These are phyloP conservation scores for Fusarium stilboides DNA, from an alignment of 2,329 filamentous ascomycete species.

Conservation along the genomic window DNA sequence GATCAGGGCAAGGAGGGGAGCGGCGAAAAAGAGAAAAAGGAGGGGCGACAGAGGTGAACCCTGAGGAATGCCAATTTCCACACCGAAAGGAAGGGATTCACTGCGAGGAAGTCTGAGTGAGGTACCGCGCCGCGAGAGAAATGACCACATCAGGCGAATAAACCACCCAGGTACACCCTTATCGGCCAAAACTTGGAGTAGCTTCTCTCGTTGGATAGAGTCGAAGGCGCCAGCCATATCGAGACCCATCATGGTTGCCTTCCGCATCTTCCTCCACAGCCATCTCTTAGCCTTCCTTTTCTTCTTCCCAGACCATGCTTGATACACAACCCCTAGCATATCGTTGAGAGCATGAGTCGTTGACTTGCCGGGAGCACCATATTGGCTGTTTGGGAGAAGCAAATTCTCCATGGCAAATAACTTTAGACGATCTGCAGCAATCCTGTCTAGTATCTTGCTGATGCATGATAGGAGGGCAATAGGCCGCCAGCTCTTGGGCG, in stretches of 20 bases:
- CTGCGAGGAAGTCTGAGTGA: constrained; percentile 2
- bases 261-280: neutral
- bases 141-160: constrained; percentile 15
- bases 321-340: too few relatives aligned
- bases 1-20: constrained; percentile 1
- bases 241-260: constrained; percentile 14
- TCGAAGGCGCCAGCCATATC: constrained; percentile 30
- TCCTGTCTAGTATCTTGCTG: constrained; percentile 4
- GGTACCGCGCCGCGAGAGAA: constrained; percentile 13
- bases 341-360: too few relatives aligned
- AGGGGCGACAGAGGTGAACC: constrained; percentile 24
- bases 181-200: neutral
- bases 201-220: neutral
- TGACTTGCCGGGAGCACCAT: too few relatives aligned
- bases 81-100: neutral
- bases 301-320: too few relatives aligned
- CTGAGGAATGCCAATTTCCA: constrained; percentile 32
- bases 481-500: constrained; percentile 10
- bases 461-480: constrained; percentile 12
- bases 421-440: too few relatives aligned
- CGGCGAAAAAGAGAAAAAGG: constrained; percentile 23
- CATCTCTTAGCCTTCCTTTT: too few relatives aligned
- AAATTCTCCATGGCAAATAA: too few relatives aligned
- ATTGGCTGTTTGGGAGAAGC: too few relatives aligned
- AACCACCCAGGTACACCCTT: constrained; percentile 9